Evolutionary conservation across 306 rosid genomes (phyloP), one percentile per base, ranked within the genome.

Genomic region (Trifolium dubium): DNA sequence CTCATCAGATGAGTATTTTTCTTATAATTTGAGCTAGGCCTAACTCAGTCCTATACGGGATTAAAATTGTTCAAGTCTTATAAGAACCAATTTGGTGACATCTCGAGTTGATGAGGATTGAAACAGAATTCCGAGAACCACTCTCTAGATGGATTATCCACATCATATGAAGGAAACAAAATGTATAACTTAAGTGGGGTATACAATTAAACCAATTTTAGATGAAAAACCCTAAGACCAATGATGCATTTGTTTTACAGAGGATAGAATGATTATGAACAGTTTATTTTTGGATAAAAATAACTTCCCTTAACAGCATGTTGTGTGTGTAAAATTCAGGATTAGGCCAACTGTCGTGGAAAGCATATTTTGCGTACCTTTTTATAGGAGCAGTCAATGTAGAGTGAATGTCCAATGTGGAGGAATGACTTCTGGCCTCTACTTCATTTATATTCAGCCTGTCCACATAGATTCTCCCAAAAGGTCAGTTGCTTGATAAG

Each of bases 371-470:
- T 55, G 64, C 69, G 40, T 85, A 93, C 98, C 94, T 91, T 80
- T 78, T 94, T 56, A 89, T 44, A 82, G 92, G 97, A 85, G 86
- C 87, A 12, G 89, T 55, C 32, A 88, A 72, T 34, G 86, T 79
- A 41, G 91, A 81, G 43, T 86, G 92, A 75, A 80, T 69, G 70
- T 86, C 88, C 82, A 77, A 55, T 12, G 83, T 68, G 69, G 85
- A 74, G 64, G 80, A 82, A 82, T 64, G 65, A 85, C 77, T 70
- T 61, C 71, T 70, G 71, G 72, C 76, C 73, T 75, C 86, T 40
- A 80, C 80, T 82, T 68, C 90, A 82, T 58, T 72, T 75, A 62
- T 70, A 69, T 69, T 83, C 80, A 89, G 54, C 85, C 97, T 88
- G 88, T 43, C 64, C 72, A 72, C 32, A 30, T 51, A 71, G 39